Conservation (phyloP, 768 basidiomycete genomes). For the Cystoderma amianthinum region DNA sequence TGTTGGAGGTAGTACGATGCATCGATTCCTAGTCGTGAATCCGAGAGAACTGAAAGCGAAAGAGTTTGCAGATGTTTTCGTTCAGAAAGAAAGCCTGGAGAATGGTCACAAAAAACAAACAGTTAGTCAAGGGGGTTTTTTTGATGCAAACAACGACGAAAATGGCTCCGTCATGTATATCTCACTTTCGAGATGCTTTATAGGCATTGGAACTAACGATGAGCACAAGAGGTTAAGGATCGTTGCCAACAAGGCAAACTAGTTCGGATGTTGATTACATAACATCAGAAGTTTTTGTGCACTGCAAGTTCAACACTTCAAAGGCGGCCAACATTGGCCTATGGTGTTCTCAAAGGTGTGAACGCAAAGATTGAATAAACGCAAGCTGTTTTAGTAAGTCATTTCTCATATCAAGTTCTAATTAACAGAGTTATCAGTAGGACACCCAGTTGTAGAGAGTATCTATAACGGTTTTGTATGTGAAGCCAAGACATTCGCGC, state of each 20-base stretch:
- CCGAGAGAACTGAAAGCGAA: conserved; percentile 73
- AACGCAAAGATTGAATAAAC: background rate
- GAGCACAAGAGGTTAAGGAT: conserved; percentile 20
- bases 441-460: no score
- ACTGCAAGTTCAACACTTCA: background rate
- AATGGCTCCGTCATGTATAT: no score
- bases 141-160: no score
- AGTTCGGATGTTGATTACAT: conserved; percentile 20
- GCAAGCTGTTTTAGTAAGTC: background rate
- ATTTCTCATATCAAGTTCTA: background rate
- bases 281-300: conserved; percentile 5
- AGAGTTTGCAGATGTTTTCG: conserved; percentile 84
- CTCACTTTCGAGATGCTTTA: conserved; percentile 81
- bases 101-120: conserved; percentile 10
- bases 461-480: no score
- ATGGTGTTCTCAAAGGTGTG: background rate
- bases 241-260: conserved; percentile 24
- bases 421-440: no score
- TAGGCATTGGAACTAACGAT: conserved; percentile 49
- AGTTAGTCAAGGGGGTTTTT: no score
- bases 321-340: background rate
- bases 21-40: conserved; percentile 96
- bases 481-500: no score
- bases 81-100: conserved; percentile 74
- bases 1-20: conserved; percentile 83